Evolutionary conservation across 371 early-diverging fungal species (phyloP), one percentile per base, ranked within the genome.

Genomic region (Actinomucor elegans): DNA sequence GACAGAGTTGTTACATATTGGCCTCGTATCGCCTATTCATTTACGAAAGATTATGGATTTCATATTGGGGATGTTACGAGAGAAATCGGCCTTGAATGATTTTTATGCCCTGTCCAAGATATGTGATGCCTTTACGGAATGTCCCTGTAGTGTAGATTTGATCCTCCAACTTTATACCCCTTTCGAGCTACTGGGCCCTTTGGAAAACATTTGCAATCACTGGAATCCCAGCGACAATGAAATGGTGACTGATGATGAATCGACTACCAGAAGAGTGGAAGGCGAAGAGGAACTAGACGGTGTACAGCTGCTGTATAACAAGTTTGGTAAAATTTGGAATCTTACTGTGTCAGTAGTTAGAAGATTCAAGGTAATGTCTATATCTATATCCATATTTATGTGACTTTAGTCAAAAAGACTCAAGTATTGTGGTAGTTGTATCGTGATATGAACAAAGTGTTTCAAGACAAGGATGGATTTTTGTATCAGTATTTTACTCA

Each of bases 281-380:
- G 52, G 52, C 12, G 61, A 66, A 11, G 64, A 71, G 1, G 71
- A 69, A 14, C 45, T 65, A 23, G 67, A 75, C 12, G 73, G 71
- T 23, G 55, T 69, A 9, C 66, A 63, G 9, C 48, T 48, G 20
- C 44, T 58, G 3, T 77, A 74, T 43, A 43, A 55, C 27, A 66
- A 67, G 27, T 77, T 66, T 47, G 73, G 78, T 3, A 69, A 64
- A 27, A 52, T 77, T 0, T 77, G 74, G 78, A 59, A 62, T n/a
- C 48, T 77, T 28, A 48, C 72, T 33, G 45, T 55, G 2, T 48
- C 64, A 21, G 55, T 68, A 0, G 48, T 70, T 10, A 49, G 55
- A 28, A 60, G 64, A 46, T 77, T 69, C 48, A 68, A 77, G 47
- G 76, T 68, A 62, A n/a, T n/a, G n/a, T n/a, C n/a, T n/a, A n/a